phyloP scores from a whole-genome alignment of 2,329 filamentous ascomycete genomes.

The Didymella keratinophila region DNA sequence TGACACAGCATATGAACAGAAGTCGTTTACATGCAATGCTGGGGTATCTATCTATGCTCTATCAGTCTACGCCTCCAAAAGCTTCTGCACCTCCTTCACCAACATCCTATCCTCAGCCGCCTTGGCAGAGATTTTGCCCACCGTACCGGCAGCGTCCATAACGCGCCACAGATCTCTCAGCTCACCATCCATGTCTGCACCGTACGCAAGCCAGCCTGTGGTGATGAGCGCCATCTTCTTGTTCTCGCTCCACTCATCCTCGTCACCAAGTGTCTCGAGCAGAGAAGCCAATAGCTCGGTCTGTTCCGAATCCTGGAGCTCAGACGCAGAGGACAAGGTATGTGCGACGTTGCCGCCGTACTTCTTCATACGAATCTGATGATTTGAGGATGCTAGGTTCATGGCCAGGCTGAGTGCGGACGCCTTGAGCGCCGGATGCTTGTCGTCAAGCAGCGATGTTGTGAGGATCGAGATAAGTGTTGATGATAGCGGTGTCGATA shows the following conservation, averaged over 20 bases:
- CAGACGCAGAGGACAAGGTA: conserved; percentile 27
- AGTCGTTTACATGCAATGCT: conserved; percentile 8
- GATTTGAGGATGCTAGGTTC: conserved; percentile 78
- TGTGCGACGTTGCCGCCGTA: conserved; percentile 41
- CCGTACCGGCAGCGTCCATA: conserved; percentile 74
- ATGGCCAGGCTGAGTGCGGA: conserved; percentile 84
- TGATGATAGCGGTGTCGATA: conserved; percentile 60
- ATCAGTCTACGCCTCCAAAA: conserved; percentile 33
- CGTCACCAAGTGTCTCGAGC: conserved; percentile 72
- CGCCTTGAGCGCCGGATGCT: conserved; percentile 76
- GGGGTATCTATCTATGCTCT: conserved; percentile 14
- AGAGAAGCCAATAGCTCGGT: conserved; percentile 83
- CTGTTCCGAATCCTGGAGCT: conserved; percentile 73
- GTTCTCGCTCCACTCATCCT: conserved; percentile 67
- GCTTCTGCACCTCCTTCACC: conserved; percentile 46
- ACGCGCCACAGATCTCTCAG: conserved; percentile 80
- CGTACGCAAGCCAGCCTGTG: conserved; percentile 78
- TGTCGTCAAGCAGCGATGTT: conserved; percentile 78
- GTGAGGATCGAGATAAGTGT: conserved; percentile 74
- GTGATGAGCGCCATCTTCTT: conserved; percentile 79
- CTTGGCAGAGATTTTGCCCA: conserved; percentile 52
- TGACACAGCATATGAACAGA: background rate
- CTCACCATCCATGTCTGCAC: conserved; percentile 73
- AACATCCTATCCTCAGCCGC: conserved; percentile 42
- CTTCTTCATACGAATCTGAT: conserved; percentile 67